Evolutionary conservation across 2,329 filamentous ascomycete species (phyloP), one percentile per base, ranked within the genome.

Genomic region (Aureobasidium pullulans): DNA sequence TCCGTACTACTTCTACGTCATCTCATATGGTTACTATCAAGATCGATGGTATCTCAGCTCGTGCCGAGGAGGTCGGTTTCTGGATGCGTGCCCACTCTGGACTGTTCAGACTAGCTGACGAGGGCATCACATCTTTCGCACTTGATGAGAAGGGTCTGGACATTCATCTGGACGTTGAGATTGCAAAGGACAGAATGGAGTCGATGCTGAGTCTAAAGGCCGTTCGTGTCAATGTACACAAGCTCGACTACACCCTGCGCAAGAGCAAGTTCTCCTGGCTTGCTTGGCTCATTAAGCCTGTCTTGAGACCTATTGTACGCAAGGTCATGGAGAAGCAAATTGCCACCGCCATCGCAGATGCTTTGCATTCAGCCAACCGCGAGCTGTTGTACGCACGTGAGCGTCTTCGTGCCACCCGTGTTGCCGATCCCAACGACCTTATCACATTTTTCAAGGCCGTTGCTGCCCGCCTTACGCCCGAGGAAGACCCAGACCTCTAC

Each of bases 71-170:
- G 63, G 79, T 97, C 34, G 93, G 93, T 28, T 97, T 92, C 76
- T 95, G 92, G 84, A 77, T 96, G 34, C 87, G 88, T 9, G 81
- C 89, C 0, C 92, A 94, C 70, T 84, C 85, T 13, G 86, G 89
- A 2, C 71, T 95, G 1, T 77, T 96, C 50, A 84, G 85, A 28
- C 79, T 96, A 32, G 83, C 84, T 2, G 91, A 96, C 67, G 82
- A 91, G 70, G 93, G 93, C 4, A 88, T 96, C 49, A 90, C 88
- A 5, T 90, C 87, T 32, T 91, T 97, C 72, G 83, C 84, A 46
- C 83, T 97, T 5, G 93, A 96, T 71, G 85, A 93, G 65, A 84
- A 89, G 19, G 93, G 93, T 16, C 84, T 96, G 60, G 93, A 96
- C 70, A 83, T 97, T 52, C 84, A 89, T 31, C 76, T 96, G 6